phyloP scores from a whole-genome alignment of 768 basidiomycete species.

The Boletus subparvulus region DNA sequence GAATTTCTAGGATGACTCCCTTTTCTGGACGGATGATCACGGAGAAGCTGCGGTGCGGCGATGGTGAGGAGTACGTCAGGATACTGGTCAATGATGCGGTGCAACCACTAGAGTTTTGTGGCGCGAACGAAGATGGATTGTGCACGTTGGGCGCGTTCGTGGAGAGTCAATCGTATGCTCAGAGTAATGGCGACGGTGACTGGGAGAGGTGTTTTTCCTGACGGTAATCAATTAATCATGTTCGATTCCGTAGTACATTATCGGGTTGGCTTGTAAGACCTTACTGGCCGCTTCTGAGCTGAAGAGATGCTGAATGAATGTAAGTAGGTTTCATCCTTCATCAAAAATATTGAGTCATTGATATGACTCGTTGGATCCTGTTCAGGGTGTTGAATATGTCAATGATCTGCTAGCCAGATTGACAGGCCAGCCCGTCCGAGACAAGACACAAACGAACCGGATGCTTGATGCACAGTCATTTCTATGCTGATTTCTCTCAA shows the following conservation, averaged over 20 bases:
- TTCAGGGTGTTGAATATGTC: slow-evolving; percentile 84
- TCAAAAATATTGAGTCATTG: no score
- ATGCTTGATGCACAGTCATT: slow-evolving; percentile 54
- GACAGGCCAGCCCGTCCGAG: slow-evolving; percentile 58
- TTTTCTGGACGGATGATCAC: slow-evolving; percentile 75
- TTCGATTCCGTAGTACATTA: background rate
- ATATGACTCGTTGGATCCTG: slow-evolving; percentile 48
- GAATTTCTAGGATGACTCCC: slow-evolving; percentile 61
- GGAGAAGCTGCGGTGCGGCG: slow-evolving; percentile 59
- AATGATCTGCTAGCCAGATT: slow-evolving; percentile 88
- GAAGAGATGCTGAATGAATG: no score
- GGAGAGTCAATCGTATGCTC: slow-evolving; percentile 67
- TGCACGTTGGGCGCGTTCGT: slow-evolving; percentile 69
- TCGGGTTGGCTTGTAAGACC: no score
- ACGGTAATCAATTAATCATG: background rate
- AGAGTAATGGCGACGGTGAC: slow-evolving; percentile 66
- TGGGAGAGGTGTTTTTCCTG: slow-evolving; percentile 60
- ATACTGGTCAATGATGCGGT: slow-evolving; percentile 78
- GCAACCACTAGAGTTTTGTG: slow-evolving; percentile 63
- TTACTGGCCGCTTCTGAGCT: no score
- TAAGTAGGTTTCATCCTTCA: no score
- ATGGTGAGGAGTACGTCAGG: slow-evolving; percentile 51
- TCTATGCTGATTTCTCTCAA: slow-evolving; percentile 87
- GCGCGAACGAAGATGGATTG: slow-evolving; percentile 50
- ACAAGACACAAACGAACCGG: slow-evolving; percentile 73